Evolutionary conservation across 73 alveolate species (phyloP).

Genomic region (Breviolum minutum): DNA sequence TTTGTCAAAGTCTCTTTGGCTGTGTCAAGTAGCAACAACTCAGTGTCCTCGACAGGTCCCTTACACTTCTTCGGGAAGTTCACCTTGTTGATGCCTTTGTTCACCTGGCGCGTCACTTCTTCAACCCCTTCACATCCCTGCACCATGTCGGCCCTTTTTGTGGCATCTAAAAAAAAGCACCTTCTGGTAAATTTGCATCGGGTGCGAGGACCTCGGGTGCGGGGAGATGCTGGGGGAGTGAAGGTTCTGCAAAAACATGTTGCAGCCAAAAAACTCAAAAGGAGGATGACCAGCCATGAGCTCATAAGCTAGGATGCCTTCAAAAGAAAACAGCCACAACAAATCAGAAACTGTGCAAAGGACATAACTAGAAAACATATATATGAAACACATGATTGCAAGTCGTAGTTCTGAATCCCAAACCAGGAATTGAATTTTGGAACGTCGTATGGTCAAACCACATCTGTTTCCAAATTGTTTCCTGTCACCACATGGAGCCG

Average conservation of each 20-base stretch:
- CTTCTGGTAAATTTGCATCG: constrained; percentile 93
- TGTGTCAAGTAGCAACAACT: not conserved
- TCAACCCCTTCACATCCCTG: no score
- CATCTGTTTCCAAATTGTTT: no score
- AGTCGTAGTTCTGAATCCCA: not conserved
- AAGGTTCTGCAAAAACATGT: not conserved
- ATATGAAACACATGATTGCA: no score
- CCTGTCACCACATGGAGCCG: no score
- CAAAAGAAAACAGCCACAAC: not conserved
- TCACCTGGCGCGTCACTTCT: not conserved
- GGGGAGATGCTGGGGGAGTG: not conserved
- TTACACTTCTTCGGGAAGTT: constrained; percentile 72
- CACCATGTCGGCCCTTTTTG: not conserved
- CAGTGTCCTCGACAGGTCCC: constrained; percentile 75
- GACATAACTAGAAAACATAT: not conserved
- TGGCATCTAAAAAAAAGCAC: not conserved
- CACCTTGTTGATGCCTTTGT: constrained; percentile 88
- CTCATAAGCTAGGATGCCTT: constrained; percentile 80
- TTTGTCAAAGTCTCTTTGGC: not conserved
- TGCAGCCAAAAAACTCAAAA: constrained; percentile 18
- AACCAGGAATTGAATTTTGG: not conserved
- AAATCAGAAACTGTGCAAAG: not conserved
- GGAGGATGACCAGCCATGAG: constrained; percentile 95
- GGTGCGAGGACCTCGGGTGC: constrained; percentile 36
- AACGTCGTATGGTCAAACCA: no score